Evolutionary conservation across 208 protist species (phyloP), one percentile per base, ranked within the genome.

Genomic region (Novymonas esmeraldas): DNA sequence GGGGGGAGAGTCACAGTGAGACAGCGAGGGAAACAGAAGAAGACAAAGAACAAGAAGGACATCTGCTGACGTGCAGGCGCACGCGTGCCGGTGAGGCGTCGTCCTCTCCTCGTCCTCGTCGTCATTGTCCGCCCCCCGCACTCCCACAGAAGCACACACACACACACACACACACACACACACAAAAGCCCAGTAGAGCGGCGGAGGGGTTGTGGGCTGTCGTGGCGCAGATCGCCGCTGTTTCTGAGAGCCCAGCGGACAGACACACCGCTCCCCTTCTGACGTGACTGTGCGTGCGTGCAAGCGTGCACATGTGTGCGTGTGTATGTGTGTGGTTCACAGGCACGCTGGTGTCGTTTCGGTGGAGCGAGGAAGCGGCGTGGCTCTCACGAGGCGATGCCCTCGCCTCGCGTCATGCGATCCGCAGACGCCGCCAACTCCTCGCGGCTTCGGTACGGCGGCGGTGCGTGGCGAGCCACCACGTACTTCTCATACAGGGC

Each of bases 401-500:
- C 81, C 45, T 93, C 82, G 3, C 87, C 87, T 46, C 54, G 72
- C 16, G 70, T 84, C 70, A 92, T 86, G 73, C 82, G 85, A 31
- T 85, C 85, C n/a, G 76, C 71, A 14, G 79, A 76, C 11, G 41
- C 67, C 16, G 63, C 68, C n/a, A 91, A 6, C 44, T 90, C 73
- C 33, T 44, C 78, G 9, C 42, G 20, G 6, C 78, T 84, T 34
- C 78, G 76, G 6, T 74, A 39, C 24, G 72, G 51, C 1, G 73
- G 18, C 14, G 71, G 68, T 13, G 60, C 49, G 39, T 70, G 69
- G 14, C 85, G 63, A 22, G 58, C 61, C 16, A 86, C 57, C 14
- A 95, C 87, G 62, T 82, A 93, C 64, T 92, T 75, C 46, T 95
- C 77, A 63, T 90, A 95, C 1, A 95, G 67, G 20, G 68, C 76